These are phyloP conservation scores for Kwoniella botswanensis DNA, from an alignment of 768 basidiomycete genomes.

Conservation along the genomic window DNA sequence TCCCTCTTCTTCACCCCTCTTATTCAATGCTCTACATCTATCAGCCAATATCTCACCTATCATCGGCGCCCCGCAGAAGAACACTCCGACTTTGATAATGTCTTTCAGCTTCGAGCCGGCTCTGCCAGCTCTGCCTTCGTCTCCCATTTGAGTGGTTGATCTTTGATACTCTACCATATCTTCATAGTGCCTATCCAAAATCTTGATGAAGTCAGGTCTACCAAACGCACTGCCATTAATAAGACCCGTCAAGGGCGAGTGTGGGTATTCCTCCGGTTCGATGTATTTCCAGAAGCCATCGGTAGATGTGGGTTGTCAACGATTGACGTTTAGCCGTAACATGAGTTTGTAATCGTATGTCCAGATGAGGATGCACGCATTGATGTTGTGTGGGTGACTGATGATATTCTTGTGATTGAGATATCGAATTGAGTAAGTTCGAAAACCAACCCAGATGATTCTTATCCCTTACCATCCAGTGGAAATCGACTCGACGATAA, in stretches of 20 bases:
- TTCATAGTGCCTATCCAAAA: conserved; percentile 36
- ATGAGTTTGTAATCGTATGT: conserved; percentile 35
- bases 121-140: too few species aligned
- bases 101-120: conserved; percentile 22
- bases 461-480: conserved; percentile 41
- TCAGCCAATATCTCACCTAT: conserved; percentile 38
- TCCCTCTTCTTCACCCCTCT: conserved; percentile 26
- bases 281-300: conserved; percentile 37
- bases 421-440: conserved; percentile 33
- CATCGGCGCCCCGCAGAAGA: conserved; percentile 38
- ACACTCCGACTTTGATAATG: conserved; percentile 28
- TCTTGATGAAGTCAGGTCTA: conserved; percentile 36
- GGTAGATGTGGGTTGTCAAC: conserved; percentile 32
- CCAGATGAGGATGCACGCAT: conserved; percentile 20
- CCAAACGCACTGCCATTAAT: conserved; percentile 36
- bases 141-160: not conserved
- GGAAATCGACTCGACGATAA: conserved; percentile 36
- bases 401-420: conserved; percentile 32
- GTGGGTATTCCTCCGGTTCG: conserved; percentile 34
- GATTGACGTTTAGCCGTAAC: conserved; percentile 35
- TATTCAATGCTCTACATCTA: conserved; percentile 31
- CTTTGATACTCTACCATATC: conserved; percentile 30
- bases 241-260: conserved; percentile 33
- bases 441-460: conserved; percentile 39
- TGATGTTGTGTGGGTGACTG: conserved; percentile 12